Percentiles rank a stretch among this genome's conserved stretches.
phyloP scores from a whole-genome alignment of 2,329 filamentous ascomycete genomes.

The Aureobasidium sp. region DNA sequence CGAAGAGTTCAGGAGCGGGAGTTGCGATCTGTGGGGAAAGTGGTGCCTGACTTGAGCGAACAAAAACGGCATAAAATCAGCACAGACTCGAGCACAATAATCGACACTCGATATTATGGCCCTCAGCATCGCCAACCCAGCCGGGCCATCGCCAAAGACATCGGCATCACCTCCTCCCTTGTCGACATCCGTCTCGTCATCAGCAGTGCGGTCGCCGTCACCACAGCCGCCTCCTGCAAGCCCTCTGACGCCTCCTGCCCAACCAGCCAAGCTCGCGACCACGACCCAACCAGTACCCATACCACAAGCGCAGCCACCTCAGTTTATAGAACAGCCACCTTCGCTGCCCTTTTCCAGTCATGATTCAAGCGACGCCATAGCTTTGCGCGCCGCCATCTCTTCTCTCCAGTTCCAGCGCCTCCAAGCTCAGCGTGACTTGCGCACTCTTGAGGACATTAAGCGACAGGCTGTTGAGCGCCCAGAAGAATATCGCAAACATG shows the following conservation, averaged over 20 bases:
- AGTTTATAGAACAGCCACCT: constrained; percentile 37
- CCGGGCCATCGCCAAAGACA: constrained; percentile 19
- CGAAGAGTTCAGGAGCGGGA: not conserved
- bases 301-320: constrained; percentile 19
- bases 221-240: constrained; percentile 18
- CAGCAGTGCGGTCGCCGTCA: constrained; percentile 12
- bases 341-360: constrained; percentile 41
- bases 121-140: constrained; percentile 23
- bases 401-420: constrained; percentile 80
- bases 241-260: constrained; percentile 17
- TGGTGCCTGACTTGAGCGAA: not conserved
- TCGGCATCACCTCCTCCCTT: constrained; percentile 8
- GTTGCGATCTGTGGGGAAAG: constrained; percentile 3
- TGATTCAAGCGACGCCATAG: constrained; percentile 77
- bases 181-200: constrained; percentile 1
- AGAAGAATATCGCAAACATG: constrained; percentile 61
- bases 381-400: constrained; percentile 75
- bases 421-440: constrained; percentile 69
- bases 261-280: not conserved
- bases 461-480: constrained; percentile 64
- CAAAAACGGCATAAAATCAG: constrained; percentile 14
- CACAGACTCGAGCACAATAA: constrained; percentile 13
- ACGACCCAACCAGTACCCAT: not conserved
- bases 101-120: constrained; percentile 19
- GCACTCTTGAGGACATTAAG: constrained; percentile 62